Base-by-base conservation (phyloP, 2,329 filamentous ascomycete genomes). In the Calonectria pseudoreteaudii region DNA sequence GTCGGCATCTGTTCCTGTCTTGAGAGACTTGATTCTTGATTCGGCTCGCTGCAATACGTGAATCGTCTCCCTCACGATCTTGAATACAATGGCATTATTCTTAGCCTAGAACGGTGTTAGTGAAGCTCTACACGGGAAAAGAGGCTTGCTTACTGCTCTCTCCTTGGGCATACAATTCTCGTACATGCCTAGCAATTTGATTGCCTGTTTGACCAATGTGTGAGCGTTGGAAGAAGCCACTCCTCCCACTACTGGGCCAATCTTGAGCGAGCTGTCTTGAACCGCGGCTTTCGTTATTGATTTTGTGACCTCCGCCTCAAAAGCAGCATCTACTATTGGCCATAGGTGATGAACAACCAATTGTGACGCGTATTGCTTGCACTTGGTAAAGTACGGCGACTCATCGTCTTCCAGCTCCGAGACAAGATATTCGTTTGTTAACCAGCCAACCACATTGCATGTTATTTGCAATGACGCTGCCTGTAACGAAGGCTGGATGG, bases 11-110 rank as follows among this genome's bases (percentile, higher is more conserved):
- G 93, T 82, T 28, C 90, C 88, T 70, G 84, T 81, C 76, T 88
- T 89, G 75, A 91, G 91, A 44, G 90, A 90, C 70, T 92, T 90
- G 78, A 98, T 93, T 74, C 91, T 91, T 8, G 89, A 87, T 77
- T 95, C 94, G 34, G 95, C 96, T 66, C 92, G 90, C 76, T 95
- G 91, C 23, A 99, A 90, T 4, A 96, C 95, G 66, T 93, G 86
- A 0, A 96, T 98, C 2, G 96, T 97, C 84, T 97, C 95, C 80
- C 96, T 94, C 31, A 99, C 95, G 77, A 98, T 97, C 68, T 87
- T 90, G 82, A 90, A 92, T 7, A 92, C 86, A 1, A 91, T 88
- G 0, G 88, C 86, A 66, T 88, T 91, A 70, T 90, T 90, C 75
- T 90, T 82, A 23, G 80, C 76, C 82, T 83, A 30, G 2, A 9